phyloP scores from a whole-genome alignment of 306 rosid genomes.

The Quercus berberidifolia region DNA sequence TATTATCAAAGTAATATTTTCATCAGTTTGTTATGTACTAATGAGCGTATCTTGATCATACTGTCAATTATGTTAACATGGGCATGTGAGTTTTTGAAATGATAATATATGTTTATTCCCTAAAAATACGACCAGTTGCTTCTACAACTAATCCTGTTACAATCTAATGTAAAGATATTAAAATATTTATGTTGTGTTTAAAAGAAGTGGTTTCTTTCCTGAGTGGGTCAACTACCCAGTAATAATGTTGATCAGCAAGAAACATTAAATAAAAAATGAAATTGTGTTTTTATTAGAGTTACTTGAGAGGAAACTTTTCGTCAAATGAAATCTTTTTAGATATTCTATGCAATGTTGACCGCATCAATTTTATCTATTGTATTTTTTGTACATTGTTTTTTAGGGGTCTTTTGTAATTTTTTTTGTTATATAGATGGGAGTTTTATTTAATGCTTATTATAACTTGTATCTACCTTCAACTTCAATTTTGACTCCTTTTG shows the following conservation, averaged over 20 bases:
- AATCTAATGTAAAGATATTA: neutral
- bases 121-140: neutral
- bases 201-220: neutral
- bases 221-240: neutral
- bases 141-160: neutral
- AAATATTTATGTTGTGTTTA: neutral
- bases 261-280: neutral
- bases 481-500: neutral
- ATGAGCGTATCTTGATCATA: neutral
- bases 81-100: neutral
- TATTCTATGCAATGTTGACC: neutral
- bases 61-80: neutral
- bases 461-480: neutral
- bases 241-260: neutral
- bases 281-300: neutral
- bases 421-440: neutral
- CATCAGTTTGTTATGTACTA: neutral
- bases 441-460: neutral
- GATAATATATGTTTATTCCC: neutral
- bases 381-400: neutral
- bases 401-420: neutral
- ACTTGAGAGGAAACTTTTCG: neutral
- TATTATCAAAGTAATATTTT: neutral
- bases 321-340: neutral
- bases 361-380: neutral